Percentiles rank a stretch among this genome's conserved stretches.
Evolutionary conservation across 768 basidiomycete species (phyloP).

Genomic region (Mrakia frigida): DNA sequence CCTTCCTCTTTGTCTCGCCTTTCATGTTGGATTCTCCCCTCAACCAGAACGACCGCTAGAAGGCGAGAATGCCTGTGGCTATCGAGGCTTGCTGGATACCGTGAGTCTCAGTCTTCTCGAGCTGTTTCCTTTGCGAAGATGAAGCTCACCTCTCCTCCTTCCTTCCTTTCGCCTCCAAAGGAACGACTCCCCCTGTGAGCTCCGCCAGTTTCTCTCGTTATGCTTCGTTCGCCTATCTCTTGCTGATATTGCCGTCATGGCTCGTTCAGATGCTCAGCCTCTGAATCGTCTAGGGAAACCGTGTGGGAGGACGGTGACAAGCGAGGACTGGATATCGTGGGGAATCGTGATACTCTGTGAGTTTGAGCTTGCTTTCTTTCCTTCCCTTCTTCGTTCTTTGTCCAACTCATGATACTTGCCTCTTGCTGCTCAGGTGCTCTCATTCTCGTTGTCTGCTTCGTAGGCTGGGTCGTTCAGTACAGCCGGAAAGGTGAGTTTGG

Average conservation of each 20-base stretch:
- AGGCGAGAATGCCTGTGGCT: no score
- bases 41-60: no score
- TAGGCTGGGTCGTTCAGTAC: not conserved
- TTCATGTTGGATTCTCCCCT: no score
- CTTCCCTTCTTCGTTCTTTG: not conserved
- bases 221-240: not conserved
- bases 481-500: not conserved
- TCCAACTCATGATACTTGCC: not conserved
- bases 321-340: not conserved
- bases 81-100: not conserved
- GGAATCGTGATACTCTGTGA: not conserved
- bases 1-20: no score
- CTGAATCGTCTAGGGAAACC: not conserved
- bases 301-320: not conserved
- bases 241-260: not conserved
- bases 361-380: not conserved
- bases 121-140: not conserved
- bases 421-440: not conserved
- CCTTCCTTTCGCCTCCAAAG: not conserved
- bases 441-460: not conserved
- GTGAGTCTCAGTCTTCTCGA: not conserved
- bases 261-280: not conserved
- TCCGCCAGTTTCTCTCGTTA: not conserved
- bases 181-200: not conserved
- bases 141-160: not conserved